Percentiles rank a stretch among this genome's conserved stretches.
Conservation (phyloP, 371 early-diverging fungal species). For the Gilbertella persicaria region DNA sequence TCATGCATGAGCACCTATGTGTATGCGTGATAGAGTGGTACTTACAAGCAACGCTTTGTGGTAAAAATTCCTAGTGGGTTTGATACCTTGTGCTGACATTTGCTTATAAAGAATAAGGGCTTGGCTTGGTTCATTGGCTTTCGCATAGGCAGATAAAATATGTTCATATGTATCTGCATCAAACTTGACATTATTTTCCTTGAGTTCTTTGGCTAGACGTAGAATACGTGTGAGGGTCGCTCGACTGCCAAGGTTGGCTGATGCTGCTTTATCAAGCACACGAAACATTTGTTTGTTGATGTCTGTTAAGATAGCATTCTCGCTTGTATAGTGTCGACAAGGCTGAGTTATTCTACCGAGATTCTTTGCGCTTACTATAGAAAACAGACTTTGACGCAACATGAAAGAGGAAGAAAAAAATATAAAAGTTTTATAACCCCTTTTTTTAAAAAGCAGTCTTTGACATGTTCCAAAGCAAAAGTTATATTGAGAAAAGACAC, state of each 20-base stretch:
- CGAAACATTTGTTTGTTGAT: conserved; percentile 18
- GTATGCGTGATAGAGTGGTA: not conserved
- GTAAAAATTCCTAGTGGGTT: conserved; percentile 15
- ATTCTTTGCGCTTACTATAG: not conserved
- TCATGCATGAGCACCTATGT: not conserved
- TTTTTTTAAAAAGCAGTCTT: not conserved
- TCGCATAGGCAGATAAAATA: conserved; percentile 33
- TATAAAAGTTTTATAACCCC: not conserved
- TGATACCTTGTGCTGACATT: conserved; percentile 21
- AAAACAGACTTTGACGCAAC: not conserved
- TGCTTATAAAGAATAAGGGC: conserved; percentile 19
- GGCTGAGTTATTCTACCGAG: not conserved
- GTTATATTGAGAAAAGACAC: conserved; percentile 24
- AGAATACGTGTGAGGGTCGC: conserved; percentile 8
- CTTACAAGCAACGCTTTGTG: conserved; percentile 36
- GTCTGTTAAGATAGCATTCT: conserved; percentile 4
- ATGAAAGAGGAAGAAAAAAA: not conserved
- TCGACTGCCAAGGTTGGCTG: not conserved
- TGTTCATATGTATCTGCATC: conserved; percentile 25
- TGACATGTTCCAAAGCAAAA: conserved; percentile 31
- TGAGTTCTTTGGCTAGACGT: conserved; percentile 16
- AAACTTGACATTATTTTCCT: conserved; percentile 8
- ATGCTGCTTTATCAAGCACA: conserved; percentile 10
- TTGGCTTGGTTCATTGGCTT: conserved; percentile 6
- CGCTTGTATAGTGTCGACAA: conserved; percentile 11